These are phyloP conservation scores for Symbiodinium natans DNA, from an alignment of 73 alveolate genomes.

Conservation along the genomic window DNA sequence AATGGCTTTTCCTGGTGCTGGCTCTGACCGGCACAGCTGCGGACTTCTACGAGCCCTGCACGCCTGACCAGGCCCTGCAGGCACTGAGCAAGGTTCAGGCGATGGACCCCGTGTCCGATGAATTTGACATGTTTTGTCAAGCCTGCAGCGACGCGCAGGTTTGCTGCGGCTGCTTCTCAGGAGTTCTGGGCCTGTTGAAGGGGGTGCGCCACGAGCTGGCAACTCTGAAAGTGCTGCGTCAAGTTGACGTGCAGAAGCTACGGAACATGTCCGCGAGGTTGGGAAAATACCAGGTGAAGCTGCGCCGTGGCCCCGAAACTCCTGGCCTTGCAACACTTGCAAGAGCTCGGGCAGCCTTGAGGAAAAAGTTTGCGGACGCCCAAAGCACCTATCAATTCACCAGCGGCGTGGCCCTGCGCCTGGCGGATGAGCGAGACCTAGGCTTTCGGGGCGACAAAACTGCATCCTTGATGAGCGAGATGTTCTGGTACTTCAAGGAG, in stretches of 20 bases:
- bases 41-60: neutral
- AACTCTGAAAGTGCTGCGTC: too few relatives aligned
- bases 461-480: neutral
- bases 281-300: too few relatives aligned
- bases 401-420: neutral
- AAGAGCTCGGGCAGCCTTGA: neutral
- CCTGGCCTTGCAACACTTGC: too few relatives aligned
- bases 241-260: too few relatives aligned
- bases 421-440: neutral
- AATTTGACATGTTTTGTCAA: neutral
- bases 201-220: too few relatives aligned
- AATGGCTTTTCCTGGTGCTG: too few relatives aligned
- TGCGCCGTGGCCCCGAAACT: too few relatives aligned
- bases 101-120: neutral
- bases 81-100: neutral
- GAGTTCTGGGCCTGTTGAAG: too few relatives aligned
- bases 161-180: too few relatives aligned
- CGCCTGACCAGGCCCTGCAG: neutral
- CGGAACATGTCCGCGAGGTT: too few relatives aligned
- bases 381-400: neutral
- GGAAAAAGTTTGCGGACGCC: neutral
- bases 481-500: neutral
- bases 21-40: neutral
- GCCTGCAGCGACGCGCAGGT: neutral
- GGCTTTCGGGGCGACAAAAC: neutral